Conservation (phyloP, 2,329 filamentous ascomycete species). For the Rhinocladiella similis region DNA sequence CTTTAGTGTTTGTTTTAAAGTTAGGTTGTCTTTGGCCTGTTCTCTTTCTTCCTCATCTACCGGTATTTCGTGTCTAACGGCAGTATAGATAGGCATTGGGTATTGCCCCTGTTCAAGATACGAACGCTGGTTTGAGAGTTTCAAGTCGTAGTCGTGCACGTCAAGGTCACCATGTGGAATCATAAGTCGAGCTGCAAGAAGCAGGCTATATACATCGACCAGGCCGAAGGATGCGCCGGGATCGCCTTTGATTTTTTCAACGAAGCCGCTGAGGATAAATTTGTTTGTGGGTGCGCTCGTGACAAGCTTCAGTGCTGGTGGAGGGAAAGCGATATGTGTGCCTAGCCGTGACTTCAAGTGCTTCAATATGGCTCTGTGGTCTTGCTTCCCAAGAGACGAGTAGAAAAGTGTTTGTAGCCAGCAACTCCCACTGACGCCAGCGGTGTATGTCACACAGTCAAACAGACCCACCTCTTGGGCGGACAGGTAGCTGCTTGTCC, state of each 20-base stretch:
- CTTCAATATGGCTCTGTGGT: constrained; percentile 69
- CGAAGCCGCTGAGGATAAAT: constrained; percentile 79
- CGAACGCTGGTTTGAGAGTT: constrained; percentile 81
- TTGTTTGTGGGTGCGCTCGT: constrained; percentile 93
- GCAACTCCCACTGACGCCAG: constrained; percentile 92
- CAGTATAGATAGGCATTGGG: constrained; percentile 92
- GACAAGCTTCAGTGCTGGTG: constrained; percentile 75
- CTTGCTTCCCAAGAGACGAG: constrained; percentile 71
- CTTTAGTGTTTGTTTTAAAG: constrained; percentile 39
- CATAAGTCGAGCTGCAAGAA: constrained; percentile 80
- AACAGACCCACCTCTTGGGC: constrained; percentile 84
- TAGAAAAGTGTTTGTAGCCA: constrained; percentile 91
- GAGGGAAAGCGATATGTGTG: constrained; percentile 90
- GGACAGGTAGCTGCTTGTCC: constrained; percentile 82
- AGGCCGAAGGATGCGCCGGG: constrained; percentile 79
- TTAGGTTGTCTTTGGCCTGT: constrained; percentile 33
- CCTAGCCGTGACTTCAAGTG: constrained; percentile 84
- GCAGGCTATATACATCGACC: constrained; percentile 87
- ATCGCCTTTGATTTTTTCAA: constrained; percentile 88
- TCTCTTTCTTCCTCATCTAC: constrained; percentile 50
- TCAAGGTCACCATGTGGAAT: constrained; percentile 82
- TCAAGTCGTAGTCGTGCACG: constrained; percentile 77
- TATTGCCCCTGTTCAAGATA: constrained; percentile 76
- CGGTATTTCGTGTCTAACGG: constrained; percentile 93
- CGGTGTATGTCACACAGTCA: constrained; percentile 92